Base-by-base conservation (phyloP, 2,329 filamentous ascomycete genomes). In the Apiospora hydei region DNA sequence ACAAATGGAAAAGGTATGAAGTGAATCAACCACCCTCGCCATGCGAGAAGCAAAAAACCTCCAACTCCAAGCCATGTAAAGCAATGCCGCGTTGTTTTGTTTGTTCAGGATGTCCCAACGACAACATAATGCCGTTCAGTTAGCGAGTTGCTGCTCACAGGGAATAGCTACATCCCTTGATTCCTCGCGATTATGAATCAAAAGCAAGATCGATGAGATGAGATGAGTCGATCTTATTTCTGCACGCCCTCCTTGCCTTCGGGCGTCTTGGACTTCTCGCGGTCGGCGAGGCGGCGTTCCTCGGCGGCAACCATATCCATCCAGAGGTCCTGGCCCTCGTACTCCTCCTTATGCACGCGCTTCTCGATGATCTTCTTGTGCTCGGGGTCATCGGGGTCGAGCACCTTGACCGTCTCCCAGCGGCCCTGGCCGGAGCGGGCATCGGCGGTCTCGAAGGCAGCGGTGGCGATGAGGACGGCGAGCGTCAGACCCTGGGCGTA, bases 261-360 rank as follows among this genome's bases (percentile, higher is more conserved):
- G 21, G 30, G 18, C 14, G 46, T 16, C 68, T 69, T 69, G 21
- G 66, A 24, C n/a, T 57, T 69, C 46, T 85, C 82, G 75, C 80
- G 79, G 43, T 78, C 81, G 24, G 82, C 83, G 57, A 90, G 75
- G 51, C 88, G 84, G 75, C 87, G 86, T 85, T 96, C 93, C 85
- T 95, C 93, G 26, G 93, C 91, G 73, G 89, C 93, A 69, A 96
- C 92, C 93, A 96, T 96, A 78, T 96, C 92, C 86, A 90, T 96
- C 96, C 96, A 99, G 78, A 98, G 88, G 83, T 98, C 95, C 85
- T 97, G 94, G 64, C 94, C 94, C 80, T 92, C 88, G 82, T 97
- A 96, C 75, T 93, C 88, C 86, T 97, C 94, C 84, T 95, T 93
- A 82, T 97, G 94, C 71, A 96, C 89, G 84, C 87, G 91, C 90